These are phyloP conservation scores for Cyanidioschyzon merolae DNA, from an alignment of 23 red algal species.

Conservation along the genomic window DNA sequence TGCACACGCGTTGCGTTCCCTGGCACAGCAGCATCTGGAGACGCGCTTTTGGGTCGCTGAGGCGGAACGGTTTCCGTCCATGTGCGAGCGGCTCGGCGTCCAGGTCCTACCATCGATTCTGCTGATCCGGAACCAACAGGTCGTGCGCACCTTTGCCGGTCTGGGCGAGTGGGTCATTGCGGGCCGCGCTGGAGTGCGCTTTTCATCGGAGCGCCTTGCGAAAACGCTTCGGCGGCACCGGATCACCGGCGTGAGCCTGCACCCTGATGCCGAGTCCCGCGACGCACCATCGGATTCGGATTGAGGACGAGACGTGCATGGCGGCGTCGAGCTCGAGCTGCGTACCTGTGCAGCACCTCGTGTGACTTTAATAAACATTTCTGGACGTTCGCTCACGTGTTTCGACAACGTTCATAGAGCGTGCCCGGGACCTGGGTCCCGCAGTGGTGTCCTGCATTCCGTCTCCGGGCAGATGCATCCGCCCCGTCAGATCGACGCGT, in stretches of 20 bases:
- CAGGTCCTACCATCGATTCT: conserved; percentile 58
- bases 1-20: conserved; percentile 22
- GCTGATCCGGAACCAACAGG: conserved; percentile 42
- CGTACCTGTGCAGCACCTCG: too few relatives aligned
- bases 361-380: too few relatives aligned
- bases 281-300: background rate
- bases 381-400: too few relatives aligned
- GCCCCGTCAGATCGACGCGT: too few relatives aligned
- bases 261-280: background rate
- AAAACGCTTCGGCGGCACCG: background rate
- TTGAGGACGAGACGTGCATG: too few relatives aligned
- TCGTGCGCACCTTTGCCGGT: conserved; percentile 47
- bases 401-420: too few relatives aligned
- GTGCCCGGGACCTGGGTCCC: too few relatives aligned
- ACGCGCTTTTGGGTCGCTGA: conserved; percentile 49
- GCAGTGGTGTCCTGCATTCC: too few relatives aligned
- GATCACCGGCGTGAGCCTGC: background rate
- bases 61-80: conserved; percentile 58
- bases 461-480: too few relatives aligned
- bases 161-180: conserved; percentile 30
- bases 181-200: background rate
- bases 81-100: conserved; percentile 52
- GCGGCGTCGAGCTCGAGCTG: too few relatives aligned
- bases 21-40: conserved; percentile 61
- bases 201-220: background rate